Conservation (phyloP, 2,329 filamentous ascomycete genomes). For the Epichloe brachyelytri region DNA sequence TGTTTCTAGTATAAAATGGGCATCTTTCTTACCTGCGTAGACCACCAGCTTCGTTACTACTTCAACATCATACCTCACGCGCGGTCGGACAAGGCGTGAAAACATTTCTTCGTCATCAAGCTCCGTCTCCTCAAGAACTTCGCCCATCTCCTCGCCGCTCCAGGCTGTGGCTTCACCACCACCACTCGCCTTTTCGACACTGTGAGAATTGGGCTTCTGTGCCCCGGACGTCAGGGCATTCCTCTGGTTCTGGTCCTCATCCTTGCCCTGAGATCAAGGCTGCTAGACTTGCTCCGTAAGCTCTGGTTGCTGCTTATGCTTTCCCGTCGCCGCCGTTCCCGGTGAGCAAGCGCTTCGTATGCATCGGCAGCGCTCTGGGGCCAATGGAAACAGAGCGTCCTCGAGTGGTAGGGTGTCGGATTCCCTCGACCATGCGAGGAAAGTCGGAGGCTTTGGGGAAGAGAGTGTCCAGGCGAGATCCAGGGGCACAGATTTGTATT, state of each 20-base stretch:
- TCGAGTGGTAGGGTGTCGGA: slow-evolving; percentile 58
- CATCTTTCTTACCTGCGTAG: slow-evolving; percentile 55
- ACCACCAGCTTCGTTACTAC: slow-evolving; percentile 94
- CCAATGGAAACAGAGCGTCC: slow-evolving; percentile 79
- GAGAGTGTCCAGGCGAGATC: slow-evolving; percentile 63
- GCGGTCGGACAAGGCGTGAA: slow-evolving; percentile 66
- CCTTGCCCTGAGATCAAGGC: slow-evolving; percentile 27
- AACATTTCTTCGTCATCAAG: slow-evolving; percentile 70
- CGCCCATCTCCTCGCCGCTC: not conserved
- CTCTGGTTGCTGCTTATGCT: slow-evolving; percentile 40
- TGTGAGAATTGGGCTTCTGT: slow-evolving; percentile 38
- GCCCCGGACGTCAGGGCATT: slow-evolving; percentile 30
- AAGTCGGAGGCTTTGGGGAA: slow-evolving; percentile 84
- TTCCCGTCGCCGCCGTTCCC: slow-evolving; percentile 50
- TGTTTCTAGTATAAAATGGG: too few species aligned
- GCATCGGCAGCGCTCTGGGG: slow-evolving; percentile 89
- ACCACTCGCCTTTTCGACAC: slow-evolving; percentile 65
- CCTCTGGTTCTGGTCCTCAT: slow-evolving; percentile 25
- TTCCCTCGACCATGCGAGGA: slow-evolving; percentile 66
- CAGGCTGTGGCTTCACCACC: slow-evolving; percentile 48
- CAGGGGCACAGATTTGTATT: slow-evolving; percentile 76
- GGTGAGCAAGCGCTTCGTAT: slow-evolving; percentile 87
- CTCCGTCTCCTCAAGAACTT: slow-evolving; percentile 30
- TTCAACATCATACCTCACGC: slow-evolving; percentile 95
- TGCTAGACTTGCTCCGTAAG: slow-evolving; percentile 30